These are phyloP conservation scores for Lophium mytilinum DNA, from an alignment of 495 filamentous ascomycete genomes.

Conservation along the genomic window DNA sequence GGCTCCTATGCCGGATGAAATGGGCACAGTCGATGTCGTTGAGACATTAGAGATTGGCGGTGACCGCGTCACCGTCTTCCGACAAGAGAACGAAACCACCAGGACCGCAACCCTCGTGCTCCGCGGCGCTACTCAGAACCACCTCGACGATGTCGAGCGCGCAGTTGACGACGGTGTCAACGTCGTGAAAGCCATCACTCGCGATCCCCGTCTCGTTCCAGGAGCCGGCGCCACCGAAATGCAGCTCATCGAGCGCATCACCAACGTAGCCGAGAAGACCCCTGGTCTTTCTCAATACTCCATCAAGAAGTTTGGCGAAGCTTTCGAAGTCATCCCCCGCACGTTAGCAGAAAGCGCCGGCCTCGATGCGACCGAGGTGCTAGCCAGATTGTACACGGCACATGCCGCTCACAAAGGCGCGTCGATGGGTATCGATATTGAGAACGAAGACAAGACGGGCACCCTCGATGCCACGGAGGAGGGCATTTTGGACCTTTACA, in stretches of 20 bases:
- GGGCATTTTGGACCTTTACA: slow-evolving; percentile 85
- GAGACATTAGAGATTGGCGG: slow-evolving; percentile 98
- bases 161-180: slow-evolving; percentile 98
- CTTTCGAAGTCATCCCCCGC: slow-evolving; percentile 92
- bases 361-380: slow-evolving; percentile 89
- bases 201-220: slow-evolving; percentile 82
- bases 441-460: slow-evolving; percentile 71
- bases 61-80: slow-evolving; percentile 96
- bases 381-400: slow-evolving; percentile 84
- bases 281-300: slow-evolving; percentile 88
- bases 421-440: slow-evolving; percentile 88
- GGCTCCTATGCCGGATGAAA: slow-evolving; percentile 99
- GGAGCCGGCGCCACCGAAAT: slow-evolving; percentile 95
- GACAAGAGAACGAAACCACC: slow-evolving; percentile 88
- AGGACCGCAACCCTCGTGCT: slow-evolving; percentile 92
- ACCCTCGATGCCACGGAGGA: slow-evolving; percentile 82
- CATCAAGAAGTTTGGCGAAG: slow-evolving; percentile 94
- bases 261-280: slow-evolving; percentile 79
- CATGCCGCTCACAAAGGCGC: slow-evolving; percentile 68
- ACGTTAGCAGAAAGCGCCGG: slow-evolving; percentile 91
- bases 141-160: slow-evolving; percentile 93
- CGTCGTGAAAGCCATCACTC: slow-evolving; percentile 95
- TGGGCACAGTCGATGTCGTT: slow-evolving; percentile 89
- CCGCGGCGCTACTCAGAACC: slow-evolving; percentile 93
- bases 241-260: slow-evolving; percentile 87